phyloP scores from a whole-genome alignment of 768 basidiomycete genomes.

The Leccinum variicolor region DNA sequence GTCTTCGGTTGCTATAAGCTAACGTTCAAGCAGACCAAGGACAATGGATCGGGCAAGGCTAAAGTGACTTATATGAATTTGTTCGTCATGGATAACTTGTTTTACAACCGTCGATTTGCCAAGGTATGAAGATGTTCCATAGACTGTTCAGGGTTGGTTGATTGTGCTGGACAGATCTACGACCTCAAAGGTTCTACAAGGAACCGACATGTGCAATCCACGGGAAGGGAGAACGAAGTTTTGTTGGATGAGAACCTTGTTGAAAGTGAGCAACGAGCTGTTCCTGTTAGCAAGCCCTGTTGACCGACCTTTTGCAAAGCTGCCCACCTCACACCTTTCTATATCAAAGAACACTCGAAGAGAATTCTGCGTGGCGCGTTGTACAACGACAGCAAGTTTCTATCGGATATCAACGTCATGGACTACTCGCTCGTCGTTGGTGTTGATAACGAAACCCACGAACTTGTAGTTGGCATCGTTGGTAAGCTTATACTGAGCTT shows the following conservation, averaged over 20 bases:
- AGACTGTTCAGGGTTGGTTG: slow-evolving; percentile 1
- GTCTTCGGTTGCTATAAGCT: slow-evolving; percentile 97
- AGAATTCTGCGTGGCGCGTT: slow-evolving; percentile 86
- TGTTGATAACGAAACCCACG: slow-evolving; percentile 83
- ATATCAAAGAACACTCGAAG: slow-evolving; percentile 95
- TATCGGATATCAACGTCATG: slow-evolving; percentile 94
- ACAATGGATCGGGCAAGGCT: slow-evolving; percentile 55
- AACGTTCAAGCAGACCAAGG: slow-evolving; percentile 79
- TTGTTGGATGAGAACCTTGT: slow-evolving; percentile 95
- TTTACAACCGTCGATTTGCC: slow-evolving; percentile 88
- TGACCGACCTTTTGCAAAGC: slow-evolving; percentile 47
- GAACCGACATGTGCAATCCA: slow-evolving; percentile 89
- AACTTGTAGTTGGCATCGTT: slow-evolving; percentile 95
- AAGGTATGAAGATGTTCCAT: slow-evolving; percentile 49
- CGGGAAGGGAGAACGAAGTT: slow-evolving; percentile 89
- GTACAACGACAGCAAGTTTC: slow-evolving; percentile 93
- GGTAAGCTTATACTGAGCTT: slow-evolving; percentile 53
- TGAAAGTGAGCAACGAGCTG: slow-evolving; percentile 53
- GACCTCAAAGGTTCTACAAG: slow-evolving; percentile 96
- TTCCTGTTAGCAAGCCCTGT: neutral
- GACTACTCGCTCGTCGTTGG: slow-evolving; percentile 97
- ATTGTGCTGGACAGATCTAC: slow-evolving; percentile 62
- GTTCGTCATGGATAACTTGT: slow-evolving; percentile 96
- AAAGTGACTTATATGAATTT: slow-evolving; percentile 93
- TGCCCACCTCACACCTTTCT: slow-evolving; percentile 84